Evolutionary conservation across 2,329 filamentous ascomycete genomes (phyloP).

Genomic region (Chrysoporthe austroafricana): DNA sequence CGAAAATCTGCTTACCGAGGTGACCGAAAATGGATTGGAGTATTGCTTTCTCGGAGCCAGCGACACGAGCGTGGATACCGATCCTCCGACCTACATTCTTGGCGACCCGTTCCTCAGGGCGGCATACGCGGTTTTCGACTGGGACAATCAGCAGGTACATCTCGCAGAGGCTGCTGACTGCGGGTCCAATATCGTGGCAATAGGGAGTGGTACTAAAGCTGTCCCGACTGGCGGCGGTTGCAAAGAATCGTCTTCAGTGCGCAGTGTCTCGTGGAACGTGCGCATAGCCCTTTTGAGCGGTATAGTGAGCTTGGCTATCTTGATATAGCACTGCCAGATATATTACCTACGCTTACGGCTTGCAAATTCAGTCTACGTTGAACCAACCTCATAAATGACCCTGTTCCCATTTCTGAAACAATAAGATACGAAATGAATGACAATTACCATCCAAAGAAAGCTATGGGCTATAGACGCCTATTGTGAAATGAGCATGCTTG

Average conservation of each 20-base stretch:
- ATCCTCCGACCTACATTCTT: constrained; percentile 13
- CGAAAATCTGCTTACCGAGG: constrained; percentile 24
- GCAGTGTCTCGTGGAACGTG: not conserved
- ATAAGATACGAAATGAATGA: too few relatives aligned
- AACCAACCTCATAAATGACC: too few relatives aligned
- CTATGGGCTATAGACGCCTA: too few relatives aligned
- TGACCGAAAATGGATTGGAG: not conserved
- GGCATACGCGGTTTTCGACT: constrained; percentile 23
- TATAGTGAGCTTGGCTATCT: not conserved
- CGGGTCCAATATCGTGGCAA: constrained; percentile 14
- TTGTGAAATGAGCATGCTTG: too few relatives aligned
- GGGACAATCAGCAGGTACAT: constrained; percentile 22
- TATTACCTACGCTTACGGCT: too few relatives aligned
- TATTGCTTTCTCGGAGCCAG: constrained; percentile 7
- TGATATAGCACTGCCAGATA: not conserved
- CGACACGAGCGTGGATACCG: not conserved
- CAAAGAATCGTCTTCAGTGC: constrained; percentile 14
- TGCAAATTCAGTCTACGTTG: too few relatives aligned
- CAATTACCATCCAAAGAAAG: too few relatives aligned
- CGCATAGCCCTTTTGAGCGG: not conserved
- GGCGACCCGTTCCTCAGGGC: constrained; percentile 12
- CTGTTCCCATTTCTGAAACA: too few relatives aligned
- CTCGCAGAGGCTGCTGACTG: constrained; percentile 21
- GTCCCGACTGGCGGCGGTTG: constrained; percentile 17
- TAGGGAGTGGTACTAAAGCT: not conserved